Base-by-base conservation (phyloP, 2,329 filamentous ascomycete species). In the Teratosphaeria gauchensis region DNA sequence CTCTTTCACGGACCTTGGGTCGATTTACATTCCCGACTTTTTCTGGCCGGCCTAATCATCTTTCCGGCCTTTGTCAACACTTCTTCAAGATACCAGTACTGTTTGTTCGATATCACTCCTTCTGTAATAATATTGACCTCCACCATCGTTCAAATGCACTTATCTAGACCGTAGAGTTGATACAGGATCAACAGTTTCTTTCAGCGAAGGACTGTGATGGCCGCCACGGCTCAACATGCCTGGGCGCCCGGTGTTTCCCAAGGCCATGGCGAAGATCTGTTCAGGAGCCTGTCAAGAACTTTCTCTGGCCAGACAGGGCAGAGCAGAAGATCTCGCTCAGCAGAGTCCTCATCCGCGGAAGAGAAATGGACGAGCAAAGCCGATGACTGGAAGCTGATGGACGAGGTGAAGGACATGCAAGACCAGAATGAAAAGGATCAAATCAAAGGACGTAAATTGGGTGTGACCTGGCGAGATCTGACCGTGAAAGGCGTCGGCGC, bases 401-500 rank as follows among this genome's bases (percentile, higher is more conserved):
- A 76, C 14, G 76, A 78, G 62, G 70, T 83, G 30, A 74, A 77
- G 52, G 72, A 73, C 3, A 72, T 74, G 55, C 71, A 74, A 5
- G 72, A 77, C 28, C 74, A 77, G 12, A 75, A 80, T 19, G 65
- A 74, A 19, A 72, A 74, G 3, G 79, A 79, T 3, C 77, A 77
- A 2, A 73, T 78, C 59, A 79, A 31, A 69, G 80, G 42, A 74
- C 38, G 46, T n/a, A 48, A 32, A 65, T 76, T 87, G 0, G 86
- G 86, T 24, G 77, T 89, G 0, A 84, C 85, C 1, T 89, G 85
- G 83, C 77, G 80, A 62, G 76, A 85, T 59, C 76, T 89, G 42
- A 86, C 77, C 0, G 85, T 89, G 24, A 78, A 85, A 58, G 86
- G 82, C 28, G 74, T 83, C 68, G 80, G 81, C 32, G 73, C 84